A percentile compares a stretch with the other conserved stretches of the same genome.
phyloP scores from a whole-genome alignment of 2,329 filamentous ascomycete species.

The Emydomyces testavorans region DNA sequence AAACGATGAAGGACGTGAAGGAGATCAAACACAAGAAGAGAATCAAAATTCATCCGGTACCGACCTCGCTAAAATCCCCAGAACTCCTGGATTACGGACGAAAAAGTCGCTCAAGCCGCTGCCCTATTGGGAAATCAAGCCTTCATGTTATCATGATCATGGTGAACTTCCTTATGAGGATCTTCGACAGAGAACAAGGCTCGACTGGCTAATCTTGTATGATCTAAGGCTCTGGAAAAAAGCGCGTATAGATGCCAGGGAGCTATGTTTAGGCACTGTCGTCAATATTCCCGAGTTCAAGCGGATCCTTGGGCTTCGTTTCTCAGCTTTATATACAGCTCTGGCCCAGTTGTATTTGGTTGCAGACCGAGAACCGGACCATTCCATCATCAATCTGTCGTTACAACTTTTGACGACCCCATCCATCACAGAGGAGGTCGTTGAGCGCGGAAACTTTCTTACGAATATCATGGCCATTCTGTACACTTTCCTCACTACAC shows the following conservation, averaged over 20 bases:
- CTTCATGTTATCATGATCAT: slow-evolving; percentile 41
- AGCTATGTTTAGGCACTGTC: slow-evolving; percentile 92
- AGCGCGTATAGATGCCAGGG: slow-evolving; percentile 74
- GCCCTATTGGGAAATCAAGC: slow-evolving; percentile 76
- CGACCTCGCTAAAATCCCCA: slow-evolving; percentile 55
- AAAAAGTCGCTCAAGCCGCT: slow-evolving; percentile 42
- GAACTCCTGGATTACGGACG: slow-evolving; percentile 53
- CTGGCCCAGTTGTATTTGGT: slow-evolving; percentile 91
- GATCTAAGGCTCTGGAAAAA: slow-evolving; percentile 96
- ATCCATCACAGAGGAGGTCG: slow-evolving; percentile 89
- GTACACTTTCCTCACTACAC: slow-evolving; percentile 91
- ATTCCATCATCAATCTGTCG: slow-evolving; percentile 96
- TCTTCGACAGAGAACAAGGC: slow-evolving; percentile 72
- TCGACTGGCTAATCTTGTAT: slow-evolving; percentile 91
- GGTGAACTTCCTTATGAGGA: slow-evolving; percentile 67
- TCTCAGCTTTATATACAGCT: slow-evolving; percentile 87
- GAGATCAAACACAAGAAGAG: neutral
- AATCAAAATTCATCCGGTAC: neutral
- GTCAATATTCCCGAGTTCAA: slow-evolving; percentile 96
- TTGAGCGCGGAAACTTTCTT: slow-evolving; percentile 88
- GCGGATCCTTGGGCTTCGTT: slow-evolving; percentile 79
- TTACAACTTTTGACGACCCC: slow-evolving; percentile 94
- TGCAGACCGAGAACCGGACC: slow-evolving; percentile 88
- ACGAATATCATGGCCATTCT: slow-evolving; percentile 91
- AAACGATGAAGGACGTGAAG: neutral